These are phyloP conservation scores for Aspergillus pseudotamarii DNA, from an alignment of 2,329 filamentous ascomycete genomes.

Conservation along the genomic window DNA sequence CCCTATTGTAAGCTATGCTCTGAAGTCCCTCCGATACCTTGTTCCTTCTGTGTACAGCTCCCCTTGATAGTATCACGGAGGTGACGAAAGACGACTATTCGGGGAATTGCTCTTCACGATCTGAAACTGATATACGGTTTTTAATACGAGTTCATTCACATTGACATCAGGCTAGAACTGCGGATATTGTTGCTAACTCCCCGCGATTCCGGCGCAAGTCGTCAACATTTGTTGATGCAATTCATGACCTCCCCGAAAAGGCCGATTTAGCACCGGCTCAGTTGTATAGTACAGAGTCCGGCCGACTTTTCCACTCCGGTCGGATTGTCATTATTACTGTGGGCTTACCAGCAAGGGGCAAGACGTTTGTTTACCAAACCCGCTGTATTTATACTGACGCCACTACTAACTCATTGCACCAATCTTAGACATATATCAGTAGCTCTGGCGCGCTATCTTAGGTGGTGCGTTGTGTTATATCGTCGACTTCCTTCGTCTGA, in stretches of 20 bases:
- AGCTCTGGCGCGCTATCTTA: constrained; percentile 87
- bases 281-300: constrained; percentile 97
- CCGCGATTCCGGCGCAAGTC: constrained; percentile 88
- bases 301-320: constrained; percentile 93
- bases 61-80: not conserved
- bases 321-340: constrained; percentile 97
- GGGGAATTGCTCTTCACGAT: not conserved
- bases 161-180: constrained; percentile 63
- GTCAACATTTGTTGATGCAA: constrained; percentile 95
- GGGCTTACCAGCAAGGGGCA: constrained; percentile 89
- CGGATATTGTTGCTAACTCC: constrained; percentile 88
- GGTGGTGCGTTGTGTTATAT: constrained; percentile 63
- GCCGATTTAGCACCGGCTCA: constrained; percentile 88
- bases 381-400: not conserved
- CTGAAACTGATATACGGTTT: not conserved
- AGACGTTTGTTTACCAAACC: constrained; percentile 66
- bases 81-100: not conserved
- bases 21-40: not conserved
- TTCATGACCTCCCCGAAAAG: constrained; percentile 87
- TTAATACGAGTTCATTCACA: constrained; percentile 11
- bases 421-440: constrained; percentile 81
- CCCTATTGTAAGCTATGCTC: constrained; percentile 46
- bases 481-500: not conserved
- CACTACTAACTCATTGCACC: constrained; percentile 3
- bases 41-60: not conserved